Base-by-base conservation (phyloP, 192 early-diverging fungal genomes). In the Mortierella hygrophila region DNA sequence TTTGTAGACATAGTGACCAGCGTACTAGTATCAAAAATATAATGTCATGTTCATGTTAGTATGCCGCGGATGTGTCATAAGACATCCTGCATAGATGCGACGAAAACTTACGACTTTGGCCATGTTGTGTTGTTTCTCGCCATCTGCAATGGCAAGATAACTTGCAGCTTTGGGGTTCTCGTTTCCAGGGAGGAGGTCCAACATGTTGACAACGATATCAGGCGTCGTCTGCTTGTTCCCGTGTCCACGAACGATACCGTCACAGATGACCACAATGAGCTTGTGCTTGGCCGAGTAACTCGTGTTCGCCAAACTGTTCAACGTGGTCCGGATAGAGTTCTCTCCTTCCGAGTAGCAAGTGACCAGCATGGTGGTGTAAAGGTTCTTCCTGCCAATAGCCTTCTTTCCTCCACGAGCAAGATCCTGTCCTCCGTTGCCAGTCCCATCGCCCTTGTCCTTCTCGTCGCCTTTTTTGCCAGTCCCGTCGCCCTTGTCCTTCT, bases 311-410 rank as follows among this genome's bases (percentile, higher is more conserved):
- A 99, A 90, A 80, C 96, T 97, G 89, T 97, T 95, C 85, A 97
- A 89, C 2, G 98, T 98, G 23, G 91, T 95, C 23, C 93, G 89
- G 74, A 97, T 91, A 5, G 96, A 96, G 46, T 88, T 91, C 44
- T 95, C 93, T 46, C 95, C 95, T 89, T 99, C 98, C 15, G 97
- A 98, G 88, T 99, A 99, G 88, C 96, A 96, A 3, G 97, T 96
- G 9, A 99, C 96, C 68, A 97, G 88, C 87, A 98, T 89, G 69
- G 95, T 83, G 6, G 94, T 94, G 77, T 92, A 94, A 72, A 95
- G 82, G 84, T 94, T 91, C n/a, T 78, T 81, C 9, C 79, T 77
- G 8, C 60, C 85, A 10, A 47, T 40, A 26, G 81, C 69, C 11
- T 83, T 76, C 44, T 77, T 79, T 41, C 75, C 72, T 6, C 55